Evolutionary conservation across 306 rosid genomes (phyloP), one percentile per base, ranked within the genome.

Genomic region (Prinsepia uniflora): DNA sequence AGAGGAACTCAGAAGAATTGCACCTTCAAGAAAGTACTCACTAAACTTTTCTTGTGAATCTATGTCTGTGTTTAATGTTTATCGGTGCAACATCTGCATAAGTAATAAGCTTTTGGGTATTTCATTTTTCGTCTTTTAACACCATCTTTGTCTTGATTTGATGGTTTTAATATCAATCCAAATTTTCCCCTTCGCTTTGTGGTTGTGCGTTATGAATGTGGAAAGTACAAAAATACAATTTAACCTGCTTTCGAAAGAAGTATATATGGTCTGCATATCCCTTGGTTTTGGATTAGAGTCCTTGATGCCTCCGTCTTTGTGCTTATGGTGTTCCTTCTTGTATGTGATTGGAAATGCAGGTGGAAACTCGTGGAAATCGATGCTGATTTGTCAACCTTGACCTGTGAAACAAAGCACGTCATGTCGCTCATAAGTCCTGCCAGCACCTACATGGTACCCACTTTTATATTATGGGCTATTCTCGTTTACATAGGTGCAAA

Each of bases 381-480:
- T 84, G 89, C 95, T 75, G 88, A 87, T 56, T 81, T 90, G 83
- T 79, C 96, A 59, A 83, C 83, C 55, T 79, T 94, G 86, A 80
- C 78, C 62, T 74, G 77, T n/a, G 96, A 90, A 82, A 83, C 86
- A 19, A 80, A 83, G 79, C 96, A 83, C 76, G 92, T 89, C 71
- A 79, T 82, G 92, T 94, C 98, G 7, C 97, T 90, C 63, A 87
- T 94, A 75, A 88, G 81, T 76, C 98, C 98, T 77, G 88, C 97
- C 55, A 89, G 76, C 81, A 90, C 98, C 56, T 94, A 87, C 88
- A 94, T 94, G 98, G 98, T 94, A 88, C 70, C 46, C 44, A 6
- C 2, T 72, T 60, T 63, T 24, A 60, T 67, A 75, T 34, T 72
- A 57, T 60, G 48, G 57, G 30, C 30, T 74, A 40, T 55, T 71